Percentiles rank a stretch among this genome's conserved stretches.
Evolutionary conservation across 2,329 filamentous ascomycete species (phyloP).

Genomic region (Microthyrium microscopicum): DNA sequence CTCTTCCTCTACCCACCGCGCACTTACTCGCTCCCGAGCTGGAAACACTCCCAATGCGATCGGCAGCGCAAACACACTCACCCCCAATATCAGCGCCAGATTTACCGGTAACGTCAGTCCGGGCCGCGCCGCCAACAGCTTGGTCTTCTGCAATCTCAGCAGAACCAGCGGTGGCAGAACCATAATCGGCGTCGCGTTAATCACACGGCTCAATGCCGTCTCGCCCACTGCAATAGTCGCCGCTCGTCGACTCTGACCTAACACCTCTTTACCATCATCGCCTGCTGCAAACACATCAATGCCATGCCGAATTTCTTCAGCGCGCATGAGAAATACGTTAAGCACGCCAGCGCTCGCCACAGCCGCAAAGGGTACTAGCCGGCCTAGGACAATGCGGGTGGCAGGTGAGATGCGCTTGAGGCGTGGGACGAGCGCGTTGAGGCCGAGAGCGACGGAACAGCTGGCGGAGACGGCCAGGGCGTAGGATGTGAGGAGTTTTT

Average conservation of each 20-base stretch:
- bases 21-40: constrained; percentile 68
- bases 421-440: constrained; percentile 78
- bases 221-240: constrained; percentile 81
- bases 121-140: constrained; percentile 66
- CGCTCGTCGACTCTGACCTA: constrained; percentile 79
- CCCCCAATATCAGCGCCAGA: constrained; percentile 68
- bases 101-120: constrained; percentile 69
- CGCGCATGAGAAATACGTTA: constrained; percentile 95
- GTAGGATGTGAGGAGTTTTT: constrained; percentile 77
- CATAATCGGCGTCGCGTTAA: constrained; percentile 96
- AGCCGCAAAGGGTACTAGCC: constrained; percentile 91
- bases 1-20: constrained; percentile 62
- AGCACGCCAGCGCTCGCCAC: constrained; percentile 81
- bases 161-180: constrained; percentile 78
- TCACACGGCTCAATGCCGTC: constrained; percentile 76
- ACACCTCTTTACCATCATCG: constrained; percentile 48
- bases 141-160: constrained; percentile 65
- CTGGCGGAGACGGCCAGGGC: constrained; percentile 80
- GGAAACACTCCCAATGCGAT: constrained; percentile 85
- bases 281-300: constrained; percentile 75
- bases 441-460: constrained; percentile 80
- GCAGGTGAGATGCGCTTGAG: constrained; percentile 60
- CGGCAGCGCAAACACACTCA: constrained; percentile 76
- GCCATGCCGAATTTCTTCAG: constrained; percentile 81
- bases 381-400: constrained; percentile 58